Conservation (phyloP, 2,329 filamentous ascomycete species). For the Scedosporium dehoogii region DNA sequence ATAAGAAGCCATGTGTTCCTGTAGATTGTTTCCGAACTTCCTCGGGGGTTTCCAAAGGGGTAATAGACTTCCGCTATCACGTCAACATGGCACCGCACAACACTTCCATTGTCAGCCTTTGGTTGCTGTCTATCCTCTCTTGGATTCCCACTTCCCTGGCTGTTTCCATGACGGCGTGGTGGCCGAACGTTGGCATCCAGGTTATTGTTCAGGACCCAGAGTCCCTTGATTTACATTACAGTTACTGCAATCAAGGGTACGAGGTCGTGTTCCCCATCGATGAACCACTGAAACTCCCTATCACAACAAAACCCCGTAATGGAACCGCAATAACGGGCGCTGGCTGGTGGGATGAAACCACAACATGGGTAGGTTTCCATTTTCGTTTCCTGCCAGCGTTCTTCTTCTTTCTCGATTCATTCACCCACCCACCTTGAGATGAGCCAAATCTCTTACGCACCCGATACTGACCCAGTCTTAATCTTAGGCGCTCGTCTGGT, state of each 20-base stretch:
- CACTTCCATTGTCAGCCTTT: background rate
- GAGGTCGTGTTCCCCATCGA: background rate
- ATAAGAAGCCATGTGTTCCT: background rate
- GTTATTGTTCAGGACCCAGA: background rate
- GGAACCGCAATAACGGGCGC: background rate
- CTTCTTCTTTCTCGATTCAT: background rate
- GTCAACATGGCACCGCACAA: background rate
- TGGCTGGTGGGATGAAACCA: background rate
- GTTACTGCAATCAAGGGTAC: background rate
- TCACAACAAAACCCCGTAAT: background rate
- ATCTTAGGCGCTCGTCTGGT: background rate
- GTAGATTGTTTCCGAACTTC: background rate
- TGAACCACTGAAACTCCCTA: background rate
- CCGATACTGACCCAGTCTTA: background rate
- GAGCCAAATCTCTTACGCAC: background rate
- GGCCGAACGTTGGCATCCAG: background rate
- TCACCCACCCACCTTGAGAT: background rate
- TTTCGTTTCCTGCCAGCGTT: too few relatives aligned
- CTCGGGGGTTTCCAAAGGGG: background rate
- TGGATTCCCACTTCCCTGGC: background rate
- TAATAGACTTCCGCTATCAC: background rate
- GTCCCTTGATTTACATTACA: background rate
- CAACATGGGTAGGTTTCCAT: background rate
- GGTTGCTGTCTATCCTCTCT: background rate
- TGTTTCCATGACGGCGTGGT: background rate